A percentile compares a stretch with the other conserved stretches of the same genome.
phyloP scores from a whole-genome alignment of 768 basidiomycete genomes.

The Porpolomopsis calyptriformis region DNA sequence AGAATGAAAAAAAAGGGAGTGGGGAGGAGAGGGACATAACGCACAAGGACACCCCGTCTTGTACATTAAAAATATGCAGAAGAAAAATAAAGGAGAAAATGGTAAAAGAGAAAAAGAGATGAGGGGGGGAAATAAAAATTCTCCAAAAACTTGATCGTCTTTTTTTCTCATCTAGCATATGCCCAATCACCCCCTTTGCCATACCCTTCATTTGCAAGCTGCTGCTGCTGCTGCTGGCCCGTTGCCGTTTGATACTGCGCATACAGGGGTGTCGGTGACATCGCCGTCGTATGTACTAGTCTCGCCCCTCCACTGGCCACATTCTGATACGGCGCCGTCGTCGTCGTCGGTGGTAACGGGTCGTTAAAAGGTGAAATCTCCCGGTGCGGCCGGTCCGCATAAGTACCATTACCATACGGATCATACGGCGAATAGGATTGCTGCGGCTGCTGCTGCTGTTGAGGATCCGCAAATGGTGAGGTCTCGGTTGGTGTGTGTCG shows the following conservation, averaged over 20 bases:
- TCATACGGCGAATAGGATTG: background rate
- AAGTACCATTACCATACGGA: background rate
- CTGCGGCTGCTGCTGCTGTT: background rate
- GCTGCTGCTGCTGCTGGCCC: background rate
- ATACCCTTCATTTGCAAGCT: background rate
- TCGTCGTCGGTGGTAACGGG: no score
- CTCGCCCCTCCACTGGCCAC: background rate
- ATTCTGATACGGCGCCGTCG: background rate
- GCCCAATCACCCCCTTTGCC: background rate
- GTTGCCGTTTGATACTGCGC: background rate
- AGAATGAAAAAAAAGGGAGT: no score
- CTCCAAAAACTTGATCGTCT: no score
- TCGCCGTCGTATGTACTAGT: background rate
- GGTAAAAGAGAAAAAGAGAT: no score
- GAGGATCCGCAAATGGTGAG: background rate
- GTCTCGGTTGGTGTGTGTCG: background rate
- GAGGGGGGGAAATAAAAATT: no score
- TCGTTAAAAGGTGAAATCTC: conserved; percentile 1
- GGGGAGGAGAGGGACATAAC: no score
- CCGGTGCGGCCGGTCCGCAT: background rate
- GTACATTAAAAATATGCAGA: no score
- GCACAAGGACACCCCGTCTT: no score
- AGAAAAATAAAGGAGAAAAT: no score
- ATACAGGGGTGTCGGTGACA: background rate
- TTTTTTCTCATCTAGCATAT: background rate